A percentile compares a stretch with the other conserved stretches of the same genome.
Conservation (phyloP, 2,329 filamentous ascomycete genomes). For the Thielaviopsis populi region DNA sequence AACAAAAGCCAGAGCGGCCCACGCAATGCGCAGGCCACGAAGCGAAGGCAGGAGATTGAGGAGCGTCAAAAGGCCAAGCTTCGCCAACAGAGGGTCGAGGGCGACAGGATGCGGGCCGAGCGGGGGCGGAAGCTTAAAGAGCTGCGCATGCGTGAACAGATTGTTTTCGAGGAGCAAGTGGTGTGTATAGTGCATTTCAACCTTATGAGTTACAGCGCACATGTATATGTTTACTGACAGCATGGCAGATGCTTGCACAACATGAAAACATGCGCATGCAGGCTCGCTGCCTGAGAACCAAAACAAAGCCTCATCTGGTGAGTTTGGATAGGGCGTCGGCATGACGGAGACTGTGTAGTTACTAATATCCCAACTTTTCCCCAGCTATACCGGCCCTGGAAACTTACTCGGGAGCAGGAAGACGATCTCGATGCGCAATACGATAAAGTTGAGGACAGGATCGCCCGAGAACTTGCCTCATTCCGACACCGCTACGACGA, state of each 20-base stretch:
- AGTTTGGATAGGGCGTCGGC: neutral
- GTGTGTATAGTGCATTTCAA: constrained; percentile 35
- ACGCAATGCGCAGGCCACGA: constrained; percentile 21
- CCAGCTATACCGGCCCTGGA: constrained; percentile 79
- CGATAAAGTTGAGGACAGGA: constrained; percentile 43
- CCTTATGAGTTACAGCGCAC: neutral
- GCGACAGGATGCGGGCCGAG: constrained; percentile 50
- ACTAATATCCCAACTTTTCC: neutral
- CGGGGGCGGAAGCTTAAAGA: constrained; percentile 46
- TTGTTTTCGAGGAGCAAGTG: constrained; percentile 58
- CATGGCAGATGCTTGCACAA: constrained; percentile 51
- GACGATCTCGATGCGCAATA: constrained; percentile 56
- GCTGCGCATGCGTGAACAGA: constrained; percentile 53
- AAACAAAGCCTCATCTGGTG: constrained; percentile 57
- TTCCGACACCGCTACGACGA: constrained; percentile 39
- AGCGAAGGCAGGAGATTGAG: constrained; percentile 65
- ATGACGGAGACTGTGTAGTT: neutral
- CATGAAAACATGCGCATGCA: constrained; percentile 57
- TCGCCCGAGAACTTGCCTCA: constrained; percentile 49
- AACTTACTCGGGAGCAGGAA: constrained; percentile 54
- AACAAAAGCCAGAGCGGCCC: constrained; percentile 36
- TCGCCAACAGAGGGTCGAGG: constrained; percentile 56
- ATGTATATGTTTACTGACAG: constrained; percentile 19
- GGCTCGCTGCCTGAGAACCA: constrained; percentile 62
- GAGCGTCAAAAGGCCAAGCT: constrained; percentile 64